A percentile compares a stretch with the other conserved stretches of the same genome.
phyloP scores from a whole-genome alignment of 179 eudicot genomes.

The Beta lomatogona region DNA sequence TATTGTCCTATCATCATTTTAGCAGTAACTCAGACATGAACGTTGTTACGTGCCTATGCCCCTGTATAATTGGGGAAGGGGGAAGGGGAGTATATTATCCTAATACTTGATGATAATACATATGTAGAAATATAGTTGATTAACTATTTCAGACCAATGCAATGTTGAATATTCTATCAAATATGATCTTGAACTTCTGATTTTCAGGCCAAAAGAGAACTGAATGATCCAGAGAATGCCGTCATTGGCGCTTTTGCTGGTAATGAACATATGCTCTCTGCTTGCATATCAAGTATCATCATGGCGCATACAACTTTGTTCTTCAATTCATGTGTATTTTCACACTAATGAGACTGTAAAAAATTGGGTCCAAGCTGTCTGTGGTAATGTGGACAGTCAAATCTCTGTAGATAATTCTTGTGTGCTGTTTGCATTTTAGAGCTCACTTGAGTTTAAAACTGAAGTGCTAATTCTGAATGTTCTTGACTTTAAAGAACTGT shows the following conservation, averaged over 20 bases:
- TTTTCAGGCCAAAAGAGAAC: conserved; percentile 77
- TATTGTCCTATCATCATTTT: background rate
- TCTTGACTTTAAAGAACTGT: background rate
- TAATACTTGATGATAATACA: background rate
- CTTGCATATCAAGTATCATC: background rate
- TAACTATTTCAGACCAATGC: too few relatives aligned
- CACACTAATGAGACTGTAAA: background rate
- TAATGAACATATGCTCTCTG: conserved; percentile 21
- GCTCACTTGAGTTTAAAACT: background rate
- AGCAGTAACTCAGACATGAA: background rate
- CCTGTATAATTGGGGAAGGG: background rate
- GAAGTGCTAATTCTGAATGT: background rate
- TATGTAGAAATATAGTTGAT: background rate
- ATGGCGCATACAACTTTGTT: background rate
- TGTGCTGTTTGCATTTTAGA: background rate
- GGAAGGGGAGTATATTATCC: background rate
- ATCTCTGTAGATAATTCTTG: background rate
- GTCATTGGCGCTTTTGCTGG: conserved; percentile 91
- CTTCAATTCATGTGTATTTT: background rate
- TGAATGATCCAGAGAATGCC: conserved; percentile 89
- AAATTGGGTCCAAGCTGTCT: background rate
- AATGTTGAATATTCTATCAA: background rate
- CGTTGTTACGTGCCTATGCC: background rate
- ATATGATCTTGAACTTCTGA: background rate
- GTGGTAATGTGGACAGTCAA: background rate